Percentiles rank a stretch among this genome's conserved stretches.
Conservation (phyloP, 2,329 filamentous ascomycete species). For the Ceratocystis huliohia region DNA sequence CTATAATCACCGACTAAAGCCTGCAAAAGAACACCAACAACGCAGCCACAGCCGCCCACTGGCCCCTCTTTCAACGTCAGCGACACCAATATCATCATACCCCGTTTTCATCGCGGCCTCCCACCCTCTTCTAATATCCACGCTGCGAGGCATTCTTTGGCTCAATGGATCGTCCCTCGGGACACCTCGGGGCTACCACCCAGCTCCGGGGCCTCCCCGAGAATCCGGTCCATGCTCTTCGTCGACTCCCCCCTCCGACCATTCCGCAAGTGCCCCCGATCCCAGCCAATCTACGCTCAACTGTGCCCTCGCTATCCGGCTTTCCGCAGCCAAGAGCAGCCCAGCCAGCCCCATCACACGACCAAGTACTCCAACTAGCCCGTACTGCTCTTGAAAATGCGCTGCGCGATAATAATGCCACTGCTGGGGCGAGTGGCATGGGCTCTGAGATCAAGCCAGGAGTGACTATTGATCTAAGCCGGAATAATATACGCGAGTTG, state of each 20-base stretch:
- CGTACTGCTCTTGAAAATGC: slow-evolving; percentile 56
- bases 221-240: slow-evolving; percentile 28
- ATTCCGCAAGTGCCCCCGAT: slow-evolving; percentile 30
- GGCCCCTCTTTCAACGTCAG: neutral
- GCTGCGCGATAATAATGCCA: slow-evolving; percentile 52
- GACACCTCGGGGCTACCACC: slow-evolving; percentile 27
- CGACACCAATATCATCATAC: neutral
- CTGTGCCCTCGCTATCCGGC: slow-evolving; percentile 23
- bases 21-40: neutral
- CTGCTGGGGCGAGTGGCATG: slow-evolving; percentile 45
- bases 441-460: slow-evolving; percentile 51
- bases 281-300: slow-evolving; percentile 24
- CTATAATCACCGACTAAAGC: neutral
- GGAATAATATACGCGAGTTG: slow-evolving; percentile 57
- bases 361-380: slow-evolving; percentile 52
- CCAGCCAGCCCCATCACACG: slow-evolving; percentile 34
- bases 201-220: slow-evolving; percentile 33
- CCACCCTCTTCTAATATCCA: neutral
- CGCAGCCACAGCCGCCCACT: too few relatives aligned
- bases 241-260: slow-evolving; percentile 28
- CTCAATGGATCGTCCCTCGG: slow-evolving; percentile 20
- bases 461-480: slow-evolving; percentile 65
- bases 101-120: neutral
- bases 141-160: neutral
- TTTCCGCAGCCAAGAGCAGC: slow-evolving; percentile 24